Base-by-base conservation (phyloP, 768 basidiomycete genomes). In the Symmetrospora coprosmae region DNA sequence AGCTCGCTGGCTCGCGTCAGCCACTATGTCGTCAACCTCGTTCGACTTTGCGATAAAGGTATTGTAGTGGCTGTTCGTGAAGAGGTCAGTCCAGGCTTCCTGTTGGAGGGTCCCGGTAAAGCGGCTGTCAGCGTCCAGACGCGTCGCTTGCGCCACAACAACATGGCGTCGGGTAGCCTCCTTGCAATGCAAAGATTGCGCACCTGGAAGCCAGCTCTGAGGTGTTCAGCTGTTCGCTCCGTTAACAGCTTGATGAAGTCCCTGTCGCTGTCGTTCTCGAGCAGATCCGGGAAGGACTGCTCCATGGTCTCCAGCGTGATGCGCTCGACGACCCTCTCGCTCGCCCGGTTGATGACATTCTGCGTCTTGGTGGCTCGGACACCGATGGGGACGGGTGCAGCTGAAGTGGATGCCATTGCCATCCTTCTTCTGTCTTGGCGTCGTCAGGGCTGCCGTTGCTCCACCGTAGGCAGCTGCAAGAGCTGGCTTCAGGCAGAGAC, bases 211-310 rank as follows among this genome's bases (percentile, higher is more conserved):
- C 55, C 55, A 30, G 55, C 40, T 11, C n/a, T 47, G 28, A 58
- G 55, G 41, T 58, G 55, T 28, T 58, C 38, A 16, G 25, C 41
- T 14, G 55, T 58, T 35, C 33, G 28, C 7, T 58, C 55, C 6
- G 28, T 31, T 28, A 58, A 28, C 7, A 33, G 16, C 27, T 46
- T 21, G 31, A 58, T 46, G 43, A 58, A 58, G 14, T 50, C 31
- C 33, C 49, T 50, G 38, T 43, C 55, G 2, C 30, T 43, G 17
- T 58, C 41, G 3, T 17, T 46, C 17, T 58, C 55, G 27, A 58
- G 16, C 28, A 58, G 46, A 31, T 58, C 55, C 25, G 55, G 55
- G 41, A 58, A 58, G 40, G 39, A 43, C 55, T 58, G 55, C 30
- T 58, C 41, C 43, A 58, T 58, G 4, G 55, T 8, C 30, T 58